Base-by-base conservation (phyloP, 176 grass and related monocot genomes). In the Phyllostachys edulis region DNA sequence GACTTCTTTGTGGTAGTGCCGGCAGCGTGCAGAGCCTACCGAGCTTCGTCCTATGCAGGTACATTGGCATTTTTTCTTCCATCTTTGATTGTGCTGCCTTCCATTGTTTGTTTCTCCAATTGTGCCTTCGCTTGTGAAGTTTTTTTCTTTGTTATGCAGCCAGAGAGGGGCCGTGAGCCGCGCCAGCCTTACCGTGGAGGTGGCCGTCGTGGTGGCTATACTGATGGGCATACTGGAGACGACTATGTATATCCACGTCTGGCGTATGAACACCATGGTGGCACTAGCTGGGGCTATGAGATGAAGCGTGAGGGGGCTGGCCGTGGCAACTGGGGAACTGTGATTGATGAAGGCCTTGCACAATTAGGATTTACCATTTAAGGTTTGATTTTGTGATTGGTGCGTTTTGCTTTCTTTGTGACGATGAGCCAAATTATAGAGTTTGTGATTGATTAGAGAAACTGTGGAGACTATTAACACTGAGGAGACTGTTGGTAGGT, bases 271-370 rank as follows among this genome's bases (percentile, higher is more conserved):
- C 87, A 90, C n/a, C 92, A 84, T 63, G 94, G 94, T 9, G 94
- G 94, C 38, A 94, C 90, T 1, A 92, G 92, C 5, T 90, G 86
- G 5, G 86, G 86, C 8, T 92, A 87, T 29, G 94, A 81, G 71
- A 88, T 97, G 89, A 97, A 97, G 67, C 88, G 85, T 17, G 92
- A 97, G 10, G 94, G 94, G 5, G 66, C 90, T 68, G 94, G 90
- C 14, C 87, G 94, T 4, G 94, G 87, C 32, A 97, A 97, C 39
- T 97, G 94, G 94, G 94, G 94, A 71, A 89, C 80, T 10, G 41
- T 57, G 1, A 79, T 86, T 26, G 92, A 94, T 50, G 94, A 92
- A 71, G 68, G 54, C 1, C 44, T 92, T 68, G 59, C 55, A 24
- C 92, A 94, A 87, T 94, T 89, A 92, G 81, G 80, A 91, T 84